A percentile compares a stretch with the other conserved stretches of the same genome.
Conservation (phyloP, 1,284 basidiomycete genomes). For the Sanghuangporus baumii region DNA sequence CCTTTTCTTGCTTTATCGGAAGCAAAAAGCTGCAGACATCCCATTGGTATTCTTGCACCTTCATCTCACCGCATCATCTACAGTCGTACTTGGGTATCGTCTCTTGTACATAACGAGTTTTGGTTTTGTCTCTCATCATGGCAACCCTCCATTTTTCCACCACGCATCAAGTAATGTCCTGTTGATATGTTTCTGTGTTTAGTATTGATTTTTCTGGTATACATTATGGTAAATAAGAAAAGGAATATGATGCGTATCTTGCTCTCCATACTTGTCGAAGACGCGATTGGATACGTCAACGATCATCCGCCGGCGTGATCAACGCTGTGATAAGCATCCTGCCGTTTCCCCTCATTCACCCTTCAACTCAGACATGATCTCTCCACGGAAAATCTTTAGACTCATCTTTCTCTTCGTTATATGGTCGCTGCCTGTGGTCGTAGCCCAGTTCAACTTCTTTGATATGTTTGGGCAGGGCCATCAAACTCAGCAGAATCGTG, state of each 20-base stretch:
- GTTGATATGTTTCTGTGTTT: background rate
- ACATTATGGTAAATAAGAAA: background rate
- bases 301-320: background rate
- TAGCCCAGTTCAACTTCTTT: constrained; percentile 60
- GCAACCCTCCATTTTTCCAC: background rate
- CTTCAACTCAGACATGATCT: background rate
- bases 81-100: background rate
- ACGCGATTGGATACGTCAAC: background rate
- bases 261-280: background rate
- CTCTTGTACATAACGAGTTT: background rate
- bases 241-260: background rate
- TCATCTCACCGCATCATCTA: background rate
- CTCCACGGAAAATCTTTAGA: constrained; percentile 5
- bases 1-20: background rate
- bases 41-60: too few relatives aligned
- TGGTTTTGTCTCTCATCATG: background rate
- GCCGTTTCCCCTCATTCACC: background rate
- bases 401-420: background rate
- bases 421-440: constrained; percentile 23
- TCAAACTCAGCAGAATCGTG: constrained; percentile 41
- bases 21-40: too few relatives aligned
- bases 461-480: constrained; percentile 50
- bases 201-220: background rate
- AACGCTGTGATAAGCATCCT: background rate
- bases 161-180: background rate